Conservation (phyloP, 345 rosid genomes). For the Eucalyptus lansdowneana region DNA sequence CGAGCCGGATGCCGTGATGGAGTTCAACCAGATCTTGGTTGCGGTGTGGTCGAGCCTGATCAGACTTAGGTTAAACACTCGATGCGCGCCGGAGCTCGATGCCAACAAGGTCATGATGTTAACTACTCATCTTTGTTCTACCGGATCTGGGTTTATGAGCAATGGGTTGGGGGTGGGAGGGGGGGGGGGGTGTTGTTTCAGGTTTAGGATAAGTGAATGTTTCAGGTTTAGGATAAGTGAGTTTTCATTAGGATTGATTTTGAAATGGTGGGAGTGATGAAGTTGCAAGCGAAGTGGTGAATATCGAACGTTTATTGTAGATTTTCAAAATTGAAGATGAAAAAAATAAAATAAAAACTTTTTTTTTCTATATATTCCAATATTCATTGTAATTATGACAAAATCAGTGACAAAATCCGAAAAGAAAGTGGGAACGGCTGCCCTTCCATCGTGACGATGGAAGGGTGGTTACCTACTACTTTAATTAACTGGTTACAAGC, state of each 20-base stretch:
- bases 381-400: neutral
- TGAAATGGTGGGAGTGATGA: neutral
- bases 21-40: no score
- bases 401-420: neutral
- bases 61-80: neutral
- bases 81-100: neutral
- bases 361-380: neutral
- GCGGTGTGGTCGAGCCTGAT: no score
- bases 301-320: neutral
- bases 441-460: neutral
- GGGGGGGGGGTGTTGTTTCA: no score
- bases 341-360: neutral
- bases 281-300: neutral
- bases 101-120: neutral
- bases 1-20: neutral
- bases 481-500: neutral
- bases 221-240: neutral
- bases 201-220: no score
- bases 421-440: neutral
- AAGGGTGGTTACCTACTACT: neutral
- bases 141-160: neutral
- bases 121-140: neutral
- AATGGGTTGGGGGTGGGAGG: no score
- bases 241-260: neutral
- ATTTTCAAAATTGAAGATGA: neutral